Evolutionary conservation across 2,329 filamentous ascomycete genomes (phyloP), one percentile per base, ranked within the genome.

Genomic region (Aspergillus melleus): DNA sequence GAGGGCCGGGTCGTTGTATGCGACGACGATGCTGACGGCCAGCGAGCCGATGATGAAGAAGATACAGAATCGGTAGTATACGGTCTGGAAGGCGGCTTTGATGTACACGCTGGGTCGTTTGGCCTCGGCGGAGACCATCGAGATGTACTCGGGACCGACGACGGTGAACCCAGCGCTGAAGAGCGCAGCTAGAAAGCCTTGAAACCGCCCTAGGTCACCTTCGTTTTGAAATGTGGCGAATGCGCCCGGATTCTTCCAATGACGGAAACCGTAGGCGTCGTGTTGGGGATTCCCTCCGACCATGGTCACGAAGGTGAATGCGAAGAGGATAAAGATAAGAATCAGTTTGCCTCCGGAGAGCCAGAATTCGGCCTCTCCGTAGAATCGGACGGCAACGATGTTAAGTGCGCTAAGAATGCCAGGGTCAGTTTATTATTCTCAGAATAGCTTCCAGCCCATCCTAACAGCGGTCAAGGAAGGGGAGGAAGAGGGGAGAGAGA

Each of bases 281-380:
- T 84, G 80, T 1, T 85, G 71, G 0, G 91, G 91, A 65, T 92
- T 93, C 4, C 89, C 91, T 6, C 91, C 91, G 0, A 93, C 79
- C 87, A 93, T 92, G 60, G 88, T 86, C 63, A 95, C 81, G 68
- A 95, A 90, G 12, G 91, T 92, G 76, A 90, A 91, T 64, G 85
- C 68, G 67, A 91, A 83, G 32, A 92, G 80, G 1, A 84, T 86
- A 42, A 91, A 75, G 59, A 90, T 88, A 52, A 91, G 79, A 3
- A 91, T 66, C 4, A 90, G 83, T 72, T 91, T 91, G 58, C 86
- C 86, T 4, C 65, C 62, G 19, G 68, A 68, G 8, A 89, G 73
- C 68, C 68, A 70, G 46, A 70, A 70, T 50, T 70, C 90, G 0
- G 86, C 83, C 74, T 90, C 88, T 52, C 89, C 89, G 55, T 89